phyloP scores from a whole-genome alignment of 371 early-diverging fungal genomes.

The Conidiobolus incongruus region DNA sequence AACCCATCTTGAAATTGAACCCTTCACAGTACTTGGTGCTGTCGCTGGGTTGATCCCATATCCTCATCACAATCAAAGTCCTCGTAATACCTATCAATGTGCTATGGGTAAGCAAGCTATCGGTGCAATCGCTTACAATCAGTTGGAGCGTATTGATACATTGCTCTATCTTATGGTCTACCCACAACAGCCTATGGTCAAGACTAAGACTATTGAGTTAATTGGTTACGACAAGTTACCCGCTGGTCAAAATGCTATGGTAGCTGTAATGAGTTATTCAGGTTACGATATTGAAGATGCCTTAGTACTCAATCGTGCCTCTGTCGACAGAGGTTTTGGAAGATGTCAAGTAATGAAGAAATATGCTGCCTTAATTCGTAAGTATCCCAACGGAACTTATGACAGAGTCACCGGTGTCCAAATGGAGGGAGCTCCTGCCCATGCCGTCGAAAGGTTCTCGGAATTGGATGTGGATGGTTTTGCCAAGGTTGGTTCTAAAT shows the following conservation, averaged over 20 bases:
- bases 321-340: constrained; percentile 97
- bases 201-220: constrained; percentile 92
- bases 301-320: constrained; percentile 83
- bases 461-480: constrained; percentile 74
- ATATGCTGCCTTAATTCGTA: constrained; percentile 47
- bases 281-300: constrained; percentile 99
- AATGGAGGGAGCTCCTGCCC: constrained; percentile 5
- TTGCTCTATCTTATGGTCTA: constrained; percentile 90
- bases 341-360: constrained; percentile 93
- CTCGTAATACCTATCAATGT: constrained; percentile 98
- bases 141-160: constrained; percentile 91
- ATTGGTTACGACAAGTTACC: constrained; percentile 96
- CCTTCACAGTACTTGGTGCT: constrained; percentile 92
- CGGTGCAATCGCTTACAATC: constrained; percentile 92
- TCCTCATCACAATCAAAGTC: constrained; percentile 99
- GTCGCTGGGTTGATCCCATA: constrained; percentile 98
- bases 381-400: constrained; percentile 65
- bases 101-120: constrained; percentile 99
- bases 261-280: constrained; percentile 98
- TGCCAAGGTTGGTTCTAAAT: constrained; percentile 64
- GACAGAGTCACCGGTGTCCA: background rate
- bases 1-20: constrained; percentile 97
- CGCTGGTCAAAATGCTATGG: constrained; percentile 98
- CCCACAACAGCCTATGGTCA: constrained; percentile 98
- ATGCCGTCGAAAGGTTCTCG: constrained; percentile 24